phyloP scores from a whole-genome alignment of 306 rosid species.

The Vigna trinervia region DNA sequence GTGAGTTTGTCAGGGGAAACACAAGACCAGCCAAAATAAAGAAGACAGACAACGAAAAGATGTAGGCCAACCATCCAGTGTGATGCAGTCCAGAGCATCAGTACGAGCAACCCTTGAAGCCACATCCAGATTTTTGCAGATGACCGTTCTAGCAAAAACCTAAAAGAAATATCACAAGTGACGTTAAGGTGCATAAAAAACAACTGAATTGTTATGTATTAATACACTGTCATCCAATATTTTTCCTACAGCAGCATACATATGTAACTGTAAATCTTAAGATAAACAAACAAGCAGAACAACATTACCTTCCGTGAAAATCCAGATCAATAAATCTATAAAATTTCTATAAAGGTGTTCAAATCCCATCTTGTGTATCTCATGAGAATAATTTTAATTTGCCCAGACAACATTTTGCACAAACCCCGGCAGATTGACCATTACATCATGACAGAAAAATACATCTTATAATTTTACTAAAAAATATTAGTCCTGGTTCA shows the following conservation, averaged over 20 bases:
- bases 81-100: constrained; percentile 94
- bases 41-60: constrained; percentile 33
- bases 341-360: neutral
- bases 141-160: constrained; percentile 96
- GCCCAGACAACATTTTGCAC: no score
- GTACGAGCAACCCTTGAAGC: constrained; percentile 90
- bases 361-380: no score
- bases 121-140: constrained; percentile 93
- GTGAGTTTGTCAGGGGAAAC: constrained; percentile 43
- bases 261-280: constrained; percentile 5
- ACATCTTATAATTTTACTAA: no score
- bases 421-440: no score
- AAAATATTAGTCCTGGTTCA: no score
- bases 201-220: constrained; percentile 13
- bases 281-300: neutral
- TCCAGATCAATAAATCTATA: neutral
- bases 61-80: constrained; percentile 78
- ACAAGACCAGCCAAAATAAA: constrained; percentile 25
- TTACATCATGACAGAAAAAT: no score
- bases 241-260: neutral
- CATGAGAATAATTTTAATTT: no score
- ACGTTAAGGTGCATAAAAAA: constrained; percentile 41
- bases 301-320: neutral
- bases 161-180: constrained; percentile 44
- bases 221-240: constrained; percentile 6